phyloP scores from a whole-genome alignment of 768 basidiomycete genomes.

The Phylloporus scabripes region DNA sequence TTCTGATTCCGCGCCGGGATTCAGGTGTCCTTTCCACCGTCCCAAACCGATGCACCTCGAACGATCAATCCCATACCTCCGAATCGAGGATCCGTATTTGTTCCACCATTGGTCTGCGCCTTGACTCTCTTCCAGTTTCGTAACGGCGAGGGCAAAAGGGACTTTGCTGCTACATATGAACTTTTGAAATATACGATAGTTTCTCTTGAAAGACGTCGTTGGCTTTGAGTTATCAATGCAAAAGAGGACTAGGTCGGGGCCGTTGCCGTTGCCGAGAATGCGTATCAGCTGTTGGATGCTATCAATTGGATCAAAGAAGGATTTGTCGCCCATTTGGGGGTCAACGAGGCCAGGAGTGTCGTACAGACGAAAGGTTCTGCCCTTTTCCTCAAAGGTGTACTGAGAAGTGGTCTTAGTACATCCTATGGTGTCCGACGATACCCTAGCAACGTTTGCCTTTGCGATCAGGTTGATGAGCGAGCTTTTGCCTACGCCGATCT shows the following conservation, averaged over 20 bases:
- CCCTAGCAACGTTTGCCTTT: slow-evolving; percentile 20
- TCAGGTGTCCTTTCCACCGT: slow-evolving; percentile 17
- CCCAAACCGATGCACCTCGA: slow-evolving; percentile 33
- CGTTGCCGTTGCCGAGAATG: slow-evolving; percentile 24
- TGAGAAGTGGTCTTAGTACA: slow-evolving; percentile 28
- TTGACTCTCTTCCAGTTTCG: slow-evolving; percentile 24
- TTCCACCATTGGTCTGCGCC: slow-evolving; percentile 34
- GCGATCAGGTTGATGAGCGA: slow-evolving; percentile 39
- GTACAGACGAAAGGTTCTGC: slow-evolving; percentile 22
- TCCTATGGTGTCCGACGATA: slow-evolving; percentile 29
- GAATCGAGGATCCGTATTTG: slow-evolving; percentile 16
- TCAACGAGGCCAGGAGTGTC: slow-evolving; percentile 33
- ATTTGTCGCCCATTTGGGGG: slow-evolving; percentile 14
- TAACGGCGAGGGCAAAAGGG: slow-evolving; percentile 27
- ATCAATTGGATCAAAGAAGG: slow-evolving; percentile 21
- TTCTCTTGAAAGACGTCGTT: slow-evolving; percentile 22
- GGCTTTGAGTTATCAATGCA: slow-evolving; percentile 27
- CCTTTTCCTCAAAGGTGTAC: slow-evolving; percentile 23
- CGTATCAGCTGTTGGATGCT: slow-evolving; percentile 27
- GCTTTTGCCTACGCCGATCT: slow-evolving; percentile 35
- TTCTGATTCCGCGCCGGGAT: slow-evolving; percentile 18
- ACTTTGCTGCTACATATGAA: slow-evolving; percentile 23
- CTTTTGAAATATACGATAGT: slow-evolving; percentile 26
- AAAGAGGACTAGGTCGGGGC: slow-evolving; percentile 27
- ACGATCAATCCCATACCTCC: slow-evolving; percentile 12